phyloP scores from a whole-genome alignment of 176 grass and related monocot species.

The Zea mays region DNA sequence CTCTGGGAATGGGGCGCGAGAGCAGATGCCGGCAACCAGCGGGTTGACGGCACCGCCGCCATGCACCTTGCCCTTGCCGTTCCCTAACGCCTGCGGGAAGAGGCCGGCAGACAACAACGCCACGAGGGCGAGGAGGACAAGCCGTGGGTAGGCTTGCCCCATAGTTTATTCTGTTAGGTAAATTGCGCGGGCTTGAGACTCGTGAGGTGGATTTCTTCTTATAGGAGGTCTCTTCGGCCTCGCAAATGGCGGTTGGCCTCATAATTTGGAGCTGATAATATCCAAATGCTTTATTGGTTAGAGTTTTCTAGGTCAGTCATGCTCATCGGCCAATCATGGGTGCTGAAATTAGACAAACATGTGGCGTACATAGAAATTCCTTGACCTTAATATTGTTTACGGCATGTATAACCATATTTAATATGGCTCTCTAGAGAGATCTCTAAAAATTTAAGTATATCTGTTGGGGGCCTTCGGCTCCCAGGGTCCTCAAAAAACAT shows the following conservation, averaged over 20 bases:
- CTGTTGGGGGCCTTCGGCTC: too few species aligned
- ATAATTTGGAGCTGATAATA: neutral
- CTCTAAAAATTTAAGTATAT: too few species aligned
- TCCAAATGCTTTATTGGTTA: too few species aligned
- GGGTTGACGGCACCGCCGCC: conserved; percentile 14
- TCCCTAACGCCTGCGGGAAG: conserved; percentile 1
- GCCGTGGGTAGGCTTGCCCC: conserved; percentile 10
- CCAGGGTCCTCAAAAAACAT: too few species aligned
- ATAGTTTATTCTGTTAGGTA: conserved; percentile 40
- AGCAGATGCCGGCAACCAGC: conserved; percentile 14
- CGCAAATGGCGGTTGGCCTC: conserved; percentile 37
- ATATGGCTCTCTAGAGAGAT: too few species aligned
- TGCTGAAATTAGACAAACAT: too few species aligned
- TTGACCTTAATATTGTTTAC: too few species aligned
- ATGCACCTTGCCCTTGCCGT: neutral
- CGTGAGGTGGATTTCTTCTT: neutral
- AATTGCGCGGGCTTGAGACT: neutral
- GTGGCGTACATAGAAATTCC: too few species aligned
- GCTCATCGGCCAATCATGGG: too few species aligned
- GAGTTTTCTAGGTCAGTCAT: too few species aligned
- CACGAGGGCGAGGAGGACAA: conserved; percentile 21
- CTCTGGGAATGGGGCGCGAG: conserved; percentile 35
- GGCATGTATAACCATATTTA: too few species aligned
- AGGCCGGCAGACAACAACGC: conserved; percentile 29
- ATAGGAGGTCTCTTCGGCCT: neutral